phyloP scores from a whole-genome alignment of 2,329 filamentous ascomycete species.

The Fusarium citri region DNA sequence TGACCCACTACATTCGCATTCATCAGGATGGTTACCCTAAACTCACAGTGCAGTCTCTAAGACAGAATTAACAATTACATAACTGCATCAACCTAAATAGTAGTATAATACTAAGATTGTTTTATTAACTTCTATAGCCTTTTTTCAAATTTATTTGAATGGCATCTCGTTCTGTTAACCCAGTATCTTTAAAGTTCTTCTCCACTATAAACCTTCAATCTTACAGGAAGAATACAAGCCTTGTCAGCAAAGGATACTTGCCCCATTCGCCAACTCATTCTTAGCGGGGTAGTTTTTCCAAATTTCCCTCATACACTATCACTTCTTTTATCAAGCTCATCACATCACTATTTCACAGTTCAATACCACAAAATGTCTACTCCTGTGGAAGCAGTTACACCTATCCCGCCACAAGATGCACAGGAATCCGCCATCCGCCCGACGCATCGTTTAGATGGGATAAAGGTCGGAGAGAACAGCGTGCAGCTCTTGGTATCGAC shows the following conservation, averaged over 20 bases:
- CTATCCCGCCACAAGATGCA: not conserved
- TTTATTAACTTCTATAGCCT: too few species aligned
- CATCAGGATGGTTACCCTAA: accelerated
- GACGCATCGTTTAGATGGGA: slow-evolving; percentile 2
- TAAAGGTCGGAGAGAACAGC: slow-evolving; percentile 30
- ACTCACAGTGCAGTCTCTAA: too few species aligned
- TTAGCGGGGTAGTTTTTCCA: not conserved
- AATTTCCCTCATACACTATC: slow-evolving; percentile 2
- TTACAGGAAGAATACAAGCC: not conserved
- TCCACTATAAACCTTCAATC: too few species aligned
- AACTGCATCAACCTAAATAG: too few species aligned
- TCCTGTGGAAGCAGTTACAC: not conserved
- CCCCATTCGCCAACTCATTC: not conserved
- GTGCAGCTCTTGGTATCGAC: slow-evolving; percentile 39
- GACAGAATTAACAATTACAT: too few species aligned
- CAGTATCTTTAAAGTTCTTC: too few species aligned
- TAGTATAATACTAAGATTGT: too few species aligned
- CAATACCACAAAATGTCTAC: not conserved
- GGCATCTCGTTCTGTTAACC: too few species aligned
- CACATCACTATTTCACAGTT: not conserved
- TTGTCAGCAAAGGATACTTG: not conserved
- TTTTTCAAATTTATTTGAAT: too few species aligned
- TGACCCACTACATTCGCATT: too few species aligned
- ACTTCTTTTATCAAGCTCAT: not conserved
- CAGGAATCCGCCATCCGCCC: not conserved